Conservation (phyloP, 768 basidiomycete species). For the Lactarius pseudohatsudake region DNA sequence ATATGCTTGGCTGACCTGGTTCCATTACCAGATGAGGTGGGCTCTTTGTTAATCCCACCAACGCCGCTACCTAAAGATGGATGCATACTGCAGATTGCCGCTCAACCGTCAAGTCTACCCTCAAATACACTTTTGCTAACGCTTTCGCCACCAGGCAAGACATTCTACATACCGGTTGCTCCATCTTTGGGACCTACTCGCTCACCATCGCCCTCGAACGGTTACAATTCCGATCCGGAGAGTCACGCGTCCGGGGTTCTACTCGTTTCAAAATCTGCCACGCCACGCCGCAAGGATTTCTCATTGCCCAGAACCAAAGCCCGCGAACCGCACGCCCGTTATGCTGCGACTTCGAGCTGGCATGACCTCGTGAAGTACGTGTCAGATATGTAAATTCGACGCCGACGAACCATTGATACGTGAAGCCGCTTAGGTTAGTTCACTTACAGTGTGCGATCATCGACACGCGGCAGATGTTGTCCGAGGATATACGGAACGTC, state of each 20-base stretch:
- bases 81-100: conserved; percentile 36
- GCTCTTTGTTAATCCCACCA: conserved; percentile 33
- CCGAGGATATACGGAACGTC: conserved; percentile 48
- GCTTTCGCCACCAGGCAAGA: conserved; percentile 58
- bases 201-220: conserved; percentile 56
- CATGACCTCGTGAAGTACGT: conserved; percentile 73
- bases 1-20: conserved; percentile 58
- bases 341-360: conserved; percentile 53
- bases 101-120: conserved; percentile 51
- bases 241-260: conserved; percentile 38
- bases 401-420: conserved; percentile 4
- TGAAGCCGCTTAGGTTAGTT: conserved; percentile 43
- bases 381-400: conserved; percentile 8
- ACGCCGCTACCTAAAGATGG: conserved; percentile 5
- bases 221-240: conserved; percentile 76
- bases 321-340: conserved; percentile 29
- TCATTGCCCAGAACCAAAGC: conserved; percentile 11
- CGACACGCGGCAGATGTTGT: conserved; percentile 51
- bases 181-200: conserved; percentile 38
- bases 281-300: conserved; percentile 18
- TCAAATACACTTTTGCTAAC: conserved; percentile 73
- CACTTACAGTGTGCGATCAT: conserved; percentile 52
- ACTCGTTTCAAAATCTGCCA: conserved; percentile 18
- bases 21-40: conserved; percentile 62
- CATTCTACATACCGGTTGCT: conserved; percentile 55